Evolutionary conservation across 176 grass and related monocot genomes (phyloP).

Genomic region (Elaeis guineensis): DNA sequence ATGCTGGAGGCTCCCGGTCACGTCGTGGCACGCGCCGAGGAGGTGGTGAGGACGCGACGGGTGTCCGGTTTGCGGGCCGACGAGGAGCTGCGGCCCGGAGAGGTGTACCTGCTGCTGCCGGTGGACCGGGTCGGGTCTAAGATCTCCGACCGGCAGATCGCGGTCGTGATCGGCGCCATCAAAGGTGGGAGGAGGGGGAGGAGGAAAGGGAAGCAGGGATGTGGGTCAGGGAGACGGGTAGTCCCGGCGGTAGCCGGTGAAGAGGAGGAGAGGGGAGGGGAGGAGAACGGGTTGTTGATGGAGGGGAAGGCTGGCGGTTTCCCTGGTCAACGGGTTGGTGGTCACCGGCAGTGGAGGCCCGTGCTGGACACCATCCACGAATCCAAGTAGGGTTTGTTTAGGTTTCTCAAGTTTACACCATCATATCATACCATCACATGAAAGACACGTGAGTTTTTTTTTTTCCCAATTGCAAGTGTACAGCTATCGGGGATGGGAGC

Average conservation of each 20-base stretch:
- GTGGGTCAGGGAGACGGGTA: conserved; percentile 5
- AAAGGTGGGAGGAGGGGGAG: neutral
- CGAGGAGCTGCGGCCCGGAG: conserved; percentile 37
- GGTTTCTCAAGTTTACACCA: no score
- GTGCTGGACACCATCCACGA: conserved; percentile 44
- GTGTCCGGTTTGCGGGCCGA: conserved; percentile 25
- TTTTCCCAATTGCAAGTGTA: no score
- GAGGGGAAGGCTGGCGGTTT: neutral
- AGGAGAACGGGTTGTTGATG: neutral
- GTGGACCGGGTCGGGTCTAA: conserved; percentile 22
- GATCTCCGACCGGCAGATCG: conserved; percentile 22
- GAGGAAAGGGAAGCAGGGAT: conserved; percentile 4
- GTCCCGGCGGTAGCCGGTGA: conserved; percentile 24
- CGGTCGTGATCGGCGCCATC: conserved; percentile 6
- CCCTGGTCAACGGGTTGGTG: neutral
- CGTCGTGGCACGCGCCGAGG: conserved; percentile 22
- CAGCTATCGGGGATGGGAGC: no score
- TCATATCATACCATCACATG: no score
- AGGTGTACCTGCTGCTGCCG: conserved; percentile 46
- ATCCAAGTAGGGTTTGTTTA: neutral
- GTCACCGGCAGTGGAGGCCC: conserved; percentile 37
- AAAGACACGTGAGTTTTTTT: no score
- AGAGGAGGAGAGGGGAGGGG: neutral
- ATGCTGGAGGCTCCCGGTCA: conserved; percentile 52
- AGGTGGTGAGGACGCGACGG: conserved; percentile 15